Conservation (phyloP, 23 red algal species). For the Gracilaria domingensis region DNA sequence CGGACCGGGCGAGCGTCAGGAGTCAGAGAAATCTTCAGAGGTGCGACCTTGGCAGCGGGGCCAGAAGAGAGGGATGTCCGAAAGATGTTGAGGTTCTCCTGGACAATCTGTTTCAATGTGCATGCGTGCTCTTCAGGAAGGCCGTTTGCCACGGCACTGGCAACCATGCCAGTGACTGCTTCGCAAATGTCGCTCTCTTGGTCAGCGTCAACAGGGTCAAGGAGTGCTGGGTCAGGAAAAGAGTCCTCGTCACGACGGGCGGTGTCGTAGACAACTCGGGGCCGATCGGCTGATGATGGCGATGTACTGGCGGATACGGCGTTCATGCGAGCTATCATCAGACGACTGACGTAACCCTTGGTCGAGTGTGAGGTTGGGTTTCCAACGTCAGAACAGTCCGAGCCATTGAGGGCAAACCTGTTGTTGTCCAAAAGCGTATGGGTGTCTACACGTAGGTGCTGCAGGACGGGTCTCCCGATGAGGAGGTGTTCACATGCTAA, state of each 20-base stretch:
- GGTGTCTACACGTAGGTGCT: slow-evolving; percentile 36
- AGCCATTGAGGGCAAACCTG: slow-evolving; percentile 28
- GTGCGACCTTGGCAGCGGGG: neutral
- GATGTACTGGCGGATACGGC: neutral
- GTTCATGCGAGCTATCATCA: slow-evolving; percentile 41
- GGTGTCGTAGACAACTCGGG: slow-evolving; percentile 31
- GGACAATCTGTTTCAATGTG: neutral
- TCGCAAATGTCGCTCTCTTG: slow-evolving; percentile 29
- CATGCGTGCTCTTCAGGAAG: neutral
- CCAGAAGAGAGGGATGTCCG: neutral
- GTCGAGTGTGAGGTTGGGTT: neutral
- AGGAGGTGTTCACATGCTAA: slow-evolving; percentile 40
- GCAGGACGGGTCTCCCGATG: slow-evolving; percentile 31
- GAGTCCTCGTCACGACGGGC: neutral
- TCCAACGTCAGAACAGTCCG: slow-evolving; percentile 60
- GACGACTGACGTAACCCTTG: neutral
- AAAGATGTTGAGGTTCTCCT: neutral
- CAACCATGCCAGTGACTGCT: slow-evolving; percentile 3
- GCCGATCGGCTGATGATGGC: neutral
- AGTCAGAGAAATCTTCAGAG: neutral
- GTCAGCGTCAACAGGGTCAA: slow-evolving; percentile 45
- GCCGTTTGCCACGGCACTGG: slow-evolving; percentile 14
- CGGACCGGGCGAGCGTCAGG: neutral
- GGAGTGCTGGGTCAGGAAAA: slow-evolving; percentile 40
- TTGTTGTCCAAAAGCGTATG: slow-evolving; percentile 53